Evolutionary conservation across 371 early-diverging fungal genomes (phyloP), one percentile per base, ranked within the genome.

Genomic region (Quaeritorhiza haematococci): DNA sequence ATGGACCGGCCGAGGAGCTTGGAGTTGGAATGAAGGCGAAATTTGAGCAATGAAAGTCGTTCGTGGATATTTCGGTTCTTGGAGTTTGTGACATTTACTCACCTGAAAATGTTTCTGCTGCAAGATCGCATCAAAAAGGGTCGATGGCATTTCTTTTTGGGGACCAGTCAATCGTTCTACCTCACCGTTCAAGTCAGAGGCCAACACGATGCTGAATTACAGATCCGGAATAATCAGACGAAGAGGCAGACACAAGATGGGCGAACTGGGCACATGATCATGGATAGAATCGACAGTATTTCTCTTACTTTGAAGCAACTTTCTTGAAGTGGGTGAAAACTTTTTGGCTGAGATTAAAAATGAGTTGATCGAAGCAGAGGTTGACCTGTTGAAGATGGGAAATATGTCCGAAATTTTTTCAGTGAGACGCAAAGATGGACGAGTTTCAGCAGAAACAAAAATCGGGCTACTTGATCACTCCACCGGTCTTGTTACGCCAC

Each of bases 331-430:
- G 76, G 13, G 24, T 13, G 54, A 72, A 78, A 0, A 79, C 60
- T 32, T 66, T 71, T 51, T 71, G 35, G 8, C 64, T 38, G 3
- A 68, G 52, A 44, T 69, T 68, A 63, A 70, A 67, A 10, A 76
- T 67, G 23, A 78, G 55, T 34, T 73, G 71, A 48, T 78, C 78
- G 44, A 76, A 73, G 45, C 69, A 74, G 5, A 79, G 59, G 35
- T 73, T 75, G 45, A 70, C 38, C 38, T 38, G 38, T n/a, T n/a
- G n/a, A n/a, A n/a, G n/a, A n/a, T n/a, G n/a, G n/a, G n/a, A n/a
- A n/a, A n/a, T n/a, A n/a, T n/a, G n/a, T n/a, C n/a, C n/a, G n/a
- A n/a, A 46, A 49, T 50, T 28, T 38, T 38, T 38, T 38, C 38
- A 19, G 38, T 38, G 13, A 38, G n/a, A n/a, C n/a, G 19, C 38